Conservation (phyloP, 2,329 filamentous ascomycete species). For the Pleurostoma richardsiae region DNA sequence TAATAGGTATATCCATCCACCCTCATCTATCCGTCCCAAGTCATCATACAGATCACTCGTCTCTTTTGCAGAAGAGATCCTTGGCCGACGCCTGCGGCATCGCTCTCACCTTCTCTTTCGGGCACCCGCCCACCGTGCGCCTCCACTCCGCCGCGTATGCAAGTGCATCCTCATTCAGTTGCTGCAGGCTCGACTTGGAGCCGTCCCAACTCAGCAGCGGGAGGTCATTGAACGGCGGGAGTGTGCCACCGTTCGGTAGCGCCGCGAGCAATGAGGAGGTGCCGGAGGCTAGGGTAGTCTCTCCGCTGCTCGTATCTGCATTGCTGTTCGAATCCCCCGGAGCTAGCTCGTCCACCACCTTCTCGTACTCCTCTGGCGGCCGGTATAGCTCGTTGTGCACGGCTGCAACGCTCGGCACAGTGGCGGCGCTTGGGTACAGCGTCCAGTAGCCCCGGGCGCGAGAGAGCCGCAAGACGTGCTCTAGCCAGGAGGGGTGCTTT, state of each 20-base stretch:
- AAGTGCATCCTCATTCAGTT: slow-evolving; percentile 36
- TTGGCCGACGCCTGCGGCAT: slow-evolving; percentile 33
- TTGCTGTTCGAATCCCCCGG: slow-evolving; percentile 9
- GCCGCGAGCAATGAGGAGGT: slow-evolving; percentile 40
- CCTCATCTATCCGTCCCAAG: not conserved
- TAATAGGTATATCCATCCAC: not conserved
- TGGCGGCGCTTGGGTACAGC: slow-evolving; percentile 66
- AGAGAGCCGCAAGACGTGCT: slow-evolving; percentile 72
- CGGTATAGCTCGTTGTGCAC: slow-evolving; percentile 73
- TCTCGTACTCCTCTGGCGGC: slow-evolving; percentile 63
- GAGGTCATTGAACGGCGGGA: slow-evolving; percentile 40
- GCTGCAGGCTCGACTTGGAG: slow-evolving; percentile 28
- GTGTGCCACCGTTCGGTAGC: slow-evolving; percentile 34
- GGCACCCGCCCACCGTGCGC: slow-evolving; percentile 62
- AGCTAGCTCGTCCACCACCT: slow-evolving; percentile 16
- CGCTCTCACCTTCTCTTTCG: slow-evolving; percentile 12
- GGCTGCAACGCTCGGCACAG: slow-evolving; percentile 54
- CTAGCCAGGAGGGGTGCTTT: slow-evolving; percentile 69
- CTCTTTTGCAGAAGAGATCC: slow-evolving; percentile 62
- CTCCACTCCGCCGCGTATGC: slow-evolving; percentile 58
- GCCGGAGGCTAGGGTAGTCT: slow-evolving; percentile 34
- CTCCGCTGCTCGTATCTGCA: slow-evolving; percentile 5
- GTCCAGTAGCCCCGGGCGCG: slow-evolving; percentile 72
- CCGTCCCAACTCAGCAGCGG: slow-evolving; percentile 65
- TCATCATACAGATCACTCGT: slow-evolving; percentile 14